Evolutionary conservation across 495 filamentous ascomycete species (phyloP), one percentile per base, ranked within the genome.

Genomic region (Aspergillus kassunensis): DNA sequence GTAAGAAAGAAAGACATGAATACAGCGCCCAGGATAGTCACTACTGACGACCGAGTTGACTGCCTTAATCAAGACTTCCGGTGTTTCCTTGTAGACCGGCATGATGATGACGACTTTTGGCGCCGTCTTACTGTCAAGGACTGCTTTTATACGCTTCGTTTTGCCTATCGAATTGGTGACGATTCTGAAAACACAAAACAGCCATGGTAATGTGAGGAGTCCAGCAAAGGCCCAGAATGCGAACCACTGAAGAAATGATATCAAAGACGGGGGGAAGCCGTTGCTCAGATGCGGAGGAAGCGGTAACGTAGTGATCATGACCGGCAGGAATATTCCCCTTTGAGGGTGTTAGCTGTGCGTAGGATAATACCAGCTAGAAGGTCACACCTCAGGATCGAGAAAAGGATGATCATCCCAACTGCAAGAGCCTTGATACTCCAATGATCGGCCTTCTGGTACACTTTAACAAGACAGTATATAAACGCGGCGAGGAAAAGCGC

Each of bases 101-200:
- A 98, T 97, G 36, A 97, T 87, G 48, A 97, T 90, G 35, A 97
- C 91, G 6, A 95, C 90, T 67, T 97, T 98, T 0, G 93, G 93
- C 2, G 93, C 92, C 7, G 85, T 87, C 0, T 76, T 70, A 58
- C 96, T 90, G 63, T 97, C 89, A 42, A 97, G 72, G 0, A 89
- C 84, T 41, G 87, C 77, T 63, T 96, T 91, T 59, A 96, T 87
- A 29, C 84, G 80, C 58, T 88, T 89, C 21, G 74, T 86, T 43
- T 89, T 81, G 31, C 93, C 92, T 20, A 97, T 72, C 27, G 84
- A 85, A 64, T 91, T 86, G 7, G 89, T 96, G 42, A 96, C 84
- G 12, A 96, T 80, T 56, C 91, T 83, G 63, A 93, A 95, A 37
- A 97, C 80, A 66, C 92, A 97, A 59, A 96, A 88, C 4, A 96